Evolutionary conservation across 139 green algal species (phyloP).

Genomic region (Astrephomene gubernaculifera): DNA sequence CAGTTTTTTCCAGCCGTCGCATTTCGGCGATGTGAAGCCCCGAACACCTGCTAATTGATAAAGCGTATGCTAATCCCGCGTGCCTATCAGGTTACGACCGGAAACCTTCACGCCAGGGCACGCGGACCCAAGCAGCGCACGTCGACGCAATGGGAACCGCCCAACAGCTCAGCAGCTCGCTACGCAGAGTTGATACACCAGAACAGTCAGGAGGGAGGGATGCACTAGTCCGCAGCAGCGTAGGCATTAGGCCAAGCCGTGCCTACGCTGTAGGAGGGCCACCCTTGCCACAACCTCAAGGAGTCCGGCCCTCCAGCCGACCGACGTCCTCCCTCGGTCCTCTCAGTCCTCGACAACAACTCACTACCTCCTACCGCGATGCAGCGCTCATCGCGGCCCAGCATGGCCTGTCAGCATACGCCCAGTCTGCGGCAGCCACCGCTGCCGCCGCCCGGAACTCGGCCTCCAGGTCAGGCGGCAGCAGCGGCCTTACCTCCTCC

Average conservation of each 20-base stretch:
- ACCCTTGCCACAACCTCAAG: background rate
- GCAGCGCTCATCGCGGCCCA: slow-evolving; percentile 10
- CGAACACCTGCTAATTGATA: too few species aligned
- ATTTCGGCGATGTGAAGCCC: too few species aligned
- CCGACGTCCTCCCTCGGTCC: background rate
- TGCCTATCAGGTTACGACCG: slow-evolving; percentile 12
- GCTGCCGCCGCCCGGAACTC: background rate
- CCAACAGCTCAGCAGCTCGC: background rate
- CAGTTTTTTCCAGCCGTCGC: too few species aligned
- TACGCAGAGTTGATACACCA: background rate
- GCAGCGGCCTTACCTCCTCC: background rate
- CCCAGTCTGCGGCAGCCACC: background rate
- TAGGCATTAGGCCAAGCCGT: background rate
- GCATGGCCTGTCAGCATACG: slow-evolving; percentile 26
- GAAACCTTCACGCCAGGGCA: slow-evolving; percentile 1
- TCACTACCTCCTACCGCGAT: slow-evolving; percentile 20
- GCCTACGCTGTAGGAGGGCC: background rate
- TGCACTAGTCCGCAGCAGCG: background rate
- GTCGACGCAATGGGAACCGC: background rate
- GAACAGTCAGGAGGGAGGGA: background rate
- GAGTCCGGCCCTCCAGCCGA: slow-evolving; percentile 3
- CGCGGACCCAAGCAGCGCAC: background rate
- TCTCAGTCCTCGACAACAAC: background rate
- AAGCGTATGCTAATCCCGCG: too few species aligned
- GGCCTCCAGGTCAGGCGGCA: background rate